Percentiles rank a stretch among this genome's conserved stretches.
Evolutionary conservation across 768 basidiomycete species (phyloP).

Genomic region (Filobasidium floriforme): DNA sequence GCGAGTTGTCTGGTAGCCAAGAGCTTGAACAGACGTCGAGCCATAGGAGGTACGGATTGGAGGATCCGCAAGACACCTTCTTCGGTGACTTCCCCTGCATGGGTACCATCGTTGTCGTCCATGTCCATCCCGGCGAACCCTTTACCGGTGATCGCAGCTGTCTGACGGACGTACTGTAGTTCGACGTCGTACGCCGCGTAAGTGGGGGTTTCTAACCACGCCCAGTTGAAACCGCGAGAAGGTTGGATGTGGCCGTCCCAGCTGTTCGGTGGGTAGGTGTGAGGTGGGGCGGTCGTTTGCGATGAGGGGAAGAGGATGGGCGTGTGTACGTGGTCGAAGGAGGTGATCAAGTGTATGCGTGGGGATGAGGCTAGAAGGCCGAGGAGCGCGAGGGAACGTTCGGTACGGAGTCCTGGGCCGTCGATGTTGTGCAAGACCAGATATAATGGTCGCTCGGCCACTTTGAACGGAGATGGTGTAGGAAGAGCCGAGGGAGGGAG

Average conservation of each 20-base stretch:
- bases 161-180: conserved; percentile 45
- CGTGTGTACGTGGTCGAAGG: conserved; percentile 78
- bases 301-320: conserved; percentile 69
- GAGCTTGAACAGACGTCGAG: conserved; percentile 69
- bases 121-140: conserved; percentile 5
- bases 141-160: conserved; percentile 15
- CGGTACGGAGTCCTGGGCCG: conserved; percentile 58
- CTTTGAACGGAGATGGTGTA: conserved; percentile 31
- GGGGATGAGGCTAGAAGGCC: conserved; percentile 65
- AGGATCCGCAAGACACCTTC: conserved; percentile 73
- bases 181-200: conserved; percentile 74
- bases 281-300: conserved; percentile 27
- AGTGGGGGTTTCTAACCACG: conserved; percentile 79
- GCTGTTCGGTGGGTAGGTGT: conserved; percentile 22
- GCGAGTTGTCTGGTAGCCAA: conserved; percentile 65
- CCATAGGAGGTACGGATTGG: conserved; percentile 76
- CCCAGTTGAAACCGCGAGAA: conserved; percentile 40
- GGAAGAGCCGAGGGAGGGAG: conserved; percentile 30
- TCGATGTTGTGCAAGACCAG: conserved; percentile 87
- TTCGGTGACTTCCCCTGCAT: conserved; percentile 50
- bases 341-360: conserved; percentile 71
- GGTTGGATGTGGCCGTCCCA: conserved; percentile 49
- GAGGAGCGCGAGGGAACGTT: conserved; percentile 60
- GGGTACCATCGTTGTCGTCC: conserved; percentile 46
- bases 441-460: conserved; percentile 54